A percentile compares a stretch with the other conserved stretches of the same genome.
Evolutionary conservation across 495 filamentous ascomycete genomes (phyloP).

Genomic region (Hypoxylon trugodes): DNA sequence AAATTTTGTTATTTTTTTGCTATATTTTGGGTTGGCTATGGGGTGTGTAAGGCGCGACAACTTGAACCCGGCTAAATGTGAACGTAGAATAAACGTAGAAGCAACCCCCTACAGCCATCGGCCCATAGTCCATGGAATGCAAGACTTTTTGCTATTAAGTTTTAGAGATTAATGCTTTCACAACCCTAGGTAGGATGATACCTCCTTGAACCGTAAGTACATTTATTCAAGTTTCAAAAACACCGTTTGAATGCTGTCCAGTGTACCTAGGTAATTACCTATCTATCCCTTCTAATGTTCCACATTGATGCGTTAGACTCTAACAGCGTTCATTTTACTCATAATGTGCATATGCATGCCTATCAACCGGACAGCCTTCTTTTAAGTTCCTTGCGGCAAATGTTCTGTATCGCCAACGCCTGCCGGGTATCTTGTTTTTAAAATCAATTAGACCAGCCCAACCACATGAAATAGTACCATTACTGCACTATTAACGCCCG

Average conservation of each 20-base stretch:
- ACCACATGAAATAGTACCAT: constrained; percentile 19
- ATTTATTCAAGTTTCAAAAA: background rate
- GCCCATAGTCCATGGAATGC: background rate
- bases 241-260: constrained; percentile 29
- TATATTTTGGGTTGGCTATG: too few species aligned
- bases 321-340: constrained; percentile 3
- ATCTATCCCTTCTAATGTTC: constrained; percentile 4
- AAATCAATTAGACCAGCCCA: constrained; percentile 38
- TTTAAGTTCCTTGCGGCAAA: constrained; percentile 37
- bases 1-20: too few species aligned
- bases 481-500: constrained; percentile 27
- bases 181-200: background rate
- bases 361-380: constrained; percentile 9
- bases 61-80: too few species aligned
- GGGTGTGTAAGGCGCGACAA: too few species aligned
- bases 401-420: constrained; percentile 38
- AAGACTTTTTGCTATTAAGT: too few species aligned
- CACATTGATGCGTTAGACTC: constrained; percentile 31
- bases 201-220: background rate
- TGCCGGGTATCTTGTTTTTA: constrained; percentile 37
- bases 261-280: too few species aligned
- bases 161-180: background rate
- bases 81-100: background rate
- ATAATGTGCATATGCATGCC: constrained; percentile 18
- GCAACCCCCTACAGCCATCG: background rate